Percentiles rank a stretch among this genome's conserved stretches.
These are phyloP conservation scores for Penicillium verhagenii DNA, from an alignment of 495 filamentous ascomycete species.

Conservation along the genomic window DNA sequence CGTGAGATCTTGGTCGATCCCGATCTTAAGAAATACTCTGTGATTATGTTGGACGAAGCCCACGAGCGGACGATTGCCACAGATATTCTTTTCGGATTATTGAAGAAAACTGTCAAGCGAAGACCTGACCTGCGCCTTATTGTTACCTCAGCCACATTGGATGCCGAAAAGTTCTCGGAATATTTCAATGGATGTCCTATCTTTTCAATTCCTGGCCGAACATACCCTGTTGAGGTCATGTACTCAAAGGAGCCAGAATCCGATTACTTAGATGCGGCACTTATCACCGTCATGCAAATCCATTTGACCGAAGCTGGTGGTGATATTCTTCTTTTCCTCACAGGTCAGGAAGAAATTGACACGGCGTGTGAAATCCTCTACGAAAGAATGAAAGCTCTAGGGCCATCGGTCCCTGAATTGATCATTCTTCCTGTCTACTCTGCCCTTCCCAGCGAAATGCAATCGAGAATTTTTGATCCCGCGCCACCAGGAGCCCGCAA, in stretches of 20 bases:
- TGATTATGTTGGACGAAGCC: constrained; percentile 98
- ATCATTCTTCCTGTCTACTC: constrained; percentile 95
- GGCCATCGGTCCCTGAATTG: constrained; percentile 85
- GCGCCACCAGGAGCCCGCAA: constrained; percentile 86
- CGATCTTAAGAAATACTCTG: constrained; percentile 80
- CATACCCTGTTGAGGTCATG: constrained; percentile 92
- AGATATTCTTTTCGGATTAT: constrained; percentile 87
- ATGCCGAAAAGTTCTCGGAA: constrained; percentile 94
- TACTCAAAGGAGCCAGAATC: constrained; percentile 92
- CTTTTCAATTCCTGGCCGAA: constrained; percentile 92
- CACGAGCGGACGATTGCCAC: constrained; percentile 97
- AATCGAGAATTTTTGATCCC: constrained; percentile 91
- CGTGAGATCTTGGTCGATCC: constrained; percentile 91
- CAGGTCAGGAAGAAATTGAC: constrained; percentile 97
- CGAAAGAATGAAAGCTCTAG: constrained; percentile 95
- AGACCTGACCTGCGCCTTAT: constrained; percentile 90
- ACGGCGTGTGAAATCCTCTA: constrained; percentile 87
- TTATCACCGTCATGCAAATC: constrained; percentile 97
- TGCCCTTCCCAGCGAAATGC: constrained; percentile 88
- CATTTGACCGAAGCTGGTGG: constrained; percentile 87
- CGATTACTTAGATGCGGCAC: constrained; percentile 93
- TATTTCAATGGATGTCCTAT: constrained; percentile 96
- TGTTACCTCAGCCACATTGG: constrained; percentile 92
- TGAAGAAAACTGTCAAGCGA: constrained; percentile 90
- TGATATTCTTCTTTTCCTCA: constrained; percentile 94